Conservation (phyloP, 1,284 basidiomycete species). For the Fomes fomentarius region DNA sequence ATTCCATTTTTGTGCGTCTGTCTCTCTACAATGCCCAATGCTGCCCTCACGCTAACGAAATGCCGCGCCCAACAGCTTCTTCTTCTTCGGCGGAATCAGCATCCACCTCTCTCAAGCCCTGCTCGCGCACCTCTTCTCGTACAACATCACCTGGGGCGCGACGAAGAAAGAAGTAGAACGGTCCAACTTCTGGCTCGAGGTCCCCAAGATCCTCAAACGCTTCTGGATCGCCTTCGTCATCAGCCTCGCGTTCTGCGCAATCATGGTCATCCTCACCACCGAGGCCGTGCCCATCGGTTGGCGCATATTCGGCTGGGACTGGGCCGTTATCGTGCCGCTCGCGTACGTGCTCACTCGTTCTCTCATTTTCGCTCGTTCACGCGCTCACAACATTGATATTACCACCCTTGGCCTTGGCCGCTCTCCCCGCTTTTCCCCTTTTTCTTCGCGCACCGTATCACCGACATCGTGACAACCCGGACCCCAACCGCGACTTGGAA, state of each 20-base stretch:
- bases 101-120: slow-evolving; percentile 76
- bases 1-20: no score
- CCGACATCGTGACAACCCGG: no score
- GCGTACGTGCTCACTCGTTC: slow-evolving; percentile 58
- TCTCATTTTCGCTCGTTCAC: no score
- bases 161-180: slow-evolving; percentile 82
- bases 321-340: slow-evolving; percentile 74
- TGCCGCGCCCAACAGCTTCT: slow-evolving; percentile 70
- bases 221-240: slow-evolving; percentile 70
- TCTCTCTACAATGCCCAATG: no score
- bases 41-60: no score
- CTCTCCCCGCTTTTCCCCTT: not conserved
- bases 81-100: slow-evolving; percentile 83
- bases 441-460: no score
- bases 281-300: slow-evolving; percentile 62
- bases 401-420: no score
- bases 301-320: slow-evolving; percentile 59
- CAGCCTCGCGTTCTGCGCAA: slow-evolving; percentile 45
- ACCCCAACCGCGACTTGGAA: no score
- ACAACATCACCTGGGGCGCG: slow-evolving; percentile 83
- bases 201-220: slow-evolving; percentile 78
- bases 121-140: slow-evolving; percentile 81
- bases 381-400: no score
- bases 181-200: slow-evolving; percentile 88
- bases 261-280: slow-evolving; percentile 58